A percentile compares a stretch with the other conserved stretches of the same genome.
phyloP scores from a whole-genome alignment of 768 basidiomycete genomes.

The Boletus tomentosulus region DNA sequence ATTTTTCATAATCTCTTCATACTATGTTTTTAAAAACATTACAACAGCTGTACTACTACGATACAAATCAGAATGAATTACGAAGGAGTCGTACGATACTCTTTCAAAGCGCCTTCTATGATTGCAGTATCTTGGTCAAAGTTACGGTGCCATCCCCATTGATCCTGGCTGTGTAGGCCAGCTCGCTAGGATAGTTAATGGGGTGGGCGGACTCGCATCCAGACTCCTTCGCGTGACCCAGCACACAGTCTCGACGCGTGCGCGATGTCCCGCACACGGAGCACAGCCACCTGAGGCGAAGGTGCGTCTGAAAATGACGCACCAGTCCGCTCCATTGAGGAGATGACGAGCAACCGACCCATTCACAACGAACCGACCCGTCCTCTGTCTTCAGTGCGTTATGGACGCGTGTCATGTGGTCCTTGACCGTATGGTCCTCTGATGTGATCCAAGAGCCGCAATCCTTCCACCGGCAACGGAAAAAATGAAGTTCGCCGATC shows the following conservation, averaged over 20 bases:
- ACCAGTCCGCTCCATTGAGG: conserved; percentile 6
- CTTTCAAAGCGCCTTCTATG: not conserved
- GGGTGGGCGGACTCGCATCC: conserved; percentile 2
- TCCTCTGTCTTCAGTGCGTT: not conserved
- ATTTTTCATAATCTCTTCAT: not conserved
- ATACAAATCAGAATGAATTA: not conserved
- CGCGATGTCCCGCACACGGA: conserved; percentile 12
- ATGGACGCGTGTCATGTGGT: conserved; percentile 12
- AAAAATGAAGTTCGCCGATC: conserved; percentile 3
- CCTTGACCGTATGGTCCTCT: conserved; percentile 9
- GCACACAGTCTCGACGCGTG: conserved; percentile 18
- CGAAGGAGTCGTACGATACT: not conserved
- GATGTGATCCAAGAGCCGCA: conserved; percentile 20
- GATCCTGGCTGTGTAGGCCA: conserved; percentile 6
- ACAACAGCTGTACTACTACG: conserved; percentile 19
- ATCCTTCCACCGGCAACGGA: conserved; percentile 13
- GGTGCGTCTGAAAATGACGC: conserved; percentile 16
- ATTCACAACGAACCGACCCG: conserved; percentile 5
- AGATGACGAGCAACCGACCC: conserved; percentile 10
- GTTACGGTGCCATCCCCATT: conserved; percentile 11
- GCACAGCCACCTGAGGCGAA: conserved; percentile 16
- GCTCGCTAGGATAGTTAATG: conserved; percentile 12
- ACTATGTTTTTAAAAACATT: conserved; percentile 6
- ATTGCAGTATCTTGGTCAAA: conserved; percentile 14
- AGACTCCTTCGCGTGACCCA: conserved; percentile 1